Evolutionary conservation across 768 basidiomycete species (phyloP).

Genomic region (Tephrocybe sp.): DNA sequence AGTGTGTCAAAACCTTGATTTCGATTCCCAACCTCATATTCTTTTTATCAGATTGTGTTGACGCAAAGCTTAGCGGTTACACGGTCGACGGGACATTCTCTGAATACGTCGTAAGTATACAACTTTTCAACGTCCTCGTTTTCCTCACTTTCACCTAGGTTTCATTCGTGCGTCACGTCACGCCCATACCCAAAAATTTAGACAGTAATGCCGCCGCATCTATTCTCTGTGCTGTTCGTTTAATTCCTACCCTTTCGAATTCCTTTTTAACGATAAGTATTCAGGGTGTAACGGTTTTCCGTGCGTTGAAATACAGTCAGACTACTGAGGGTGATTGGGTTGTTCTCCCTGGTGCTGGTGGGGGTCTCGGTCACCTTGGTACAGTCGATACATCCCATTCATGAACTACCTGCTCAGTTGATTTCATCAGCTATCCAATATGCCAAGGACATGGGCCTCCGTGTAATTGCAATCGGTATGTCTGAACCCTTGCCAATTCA

Average conservation of each 20-base stretch:
- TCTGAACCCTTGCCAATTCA: not conserved
- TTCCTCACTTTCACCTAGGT: slow-evolving; percentile 31
- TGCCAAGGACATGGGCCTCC: slow-evolving; percentile 71
- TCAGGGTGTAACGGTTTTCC: slow-evolving; percentile 82
- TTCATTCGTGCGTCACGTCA: slow-evolving; percentile 72
- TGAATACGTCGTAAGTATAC: slow-evolving; percentile 52
- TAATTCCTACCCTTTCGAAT: not conserved
- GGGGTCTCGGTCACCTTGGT: slow-evolving; percentile 83
- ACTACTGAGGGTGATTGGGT: slow-evolving; percentile 71
- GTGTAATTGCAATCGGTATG: slow-evolving; percentile 71
- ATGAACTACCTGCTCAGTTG: not conserved
- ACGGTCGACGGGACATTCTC: slow-evolving; percentile 76
- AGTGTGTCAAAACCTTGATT: slow-evolving; percentile 36
- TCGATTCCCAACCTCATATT: not conserved
- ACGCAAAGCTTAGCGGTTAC: slow-evolving; percentile 65
- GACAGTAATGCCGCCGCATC: slow-evolving; percentile 68
- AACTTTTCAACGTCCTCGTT: not conserved
- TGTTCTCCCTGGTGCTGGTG: slow-evolving; percentile 75
- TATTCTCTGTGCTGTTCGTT: slow-evolving; percentile 71
- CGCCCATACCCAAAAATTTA: slow-evolving; percentile 71
- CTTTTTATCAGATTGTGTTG: slow-evolving; percentile 46
- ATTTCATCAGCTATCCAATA: slow-evolving; percentile 66
- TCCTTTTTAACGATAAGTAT: slow-evolving; percentile 11
- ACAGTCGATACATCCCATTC: not conserved
- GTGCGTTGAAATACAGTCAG: slow-evolving; percentile 73